These are phyloP conservation scores for Mentha longifolia DNA, from an alignment of 257 asterid genomes.

Conservation along the genomic window DNA sequence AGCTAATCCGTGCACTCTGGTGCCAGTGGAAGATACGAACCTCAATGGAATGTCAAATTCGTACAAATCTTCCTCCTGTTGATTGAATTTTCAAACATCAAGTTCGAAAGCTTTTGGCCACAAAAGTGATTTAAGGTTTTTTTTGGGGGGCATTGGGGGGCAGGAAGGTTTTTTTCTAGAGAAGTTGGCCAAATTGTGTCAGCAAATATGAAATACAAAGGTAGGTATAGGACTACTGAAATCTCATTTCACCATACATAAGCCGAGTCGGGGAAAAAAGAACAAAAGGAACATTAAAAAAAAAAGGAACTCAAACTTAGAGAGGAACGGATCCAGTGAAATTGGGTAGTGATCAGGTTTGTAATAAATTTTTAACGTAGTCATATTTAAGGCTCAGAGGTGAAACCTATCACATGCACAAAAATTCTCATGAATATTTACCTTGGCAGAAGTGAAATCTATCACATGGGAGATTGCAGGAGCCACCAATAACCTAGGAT, in stretches of 20 bases:
- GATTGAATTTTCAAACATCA: slow-evolving; percentile 2
- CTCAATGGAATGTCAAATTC: slow-evolving; percentile 87
- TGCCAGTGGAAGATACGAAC: slow-evolving; percentile 71
- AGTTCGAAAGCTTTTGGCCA: slow-evolving; percentile 1
- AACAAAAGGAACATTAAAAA: too few relatives aligned
- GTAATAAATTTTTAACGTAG: neutral
- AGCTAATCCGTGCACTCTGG: slow-evolving; percentile 96
- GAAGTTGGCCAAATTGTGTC: neutral
- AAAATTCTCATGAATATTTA: slow-evolving; percentile 26
- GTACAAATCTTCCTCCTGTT: slow-evolving; percentile 93
- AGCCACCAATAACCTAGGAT: slow-evolving; percentile 94
- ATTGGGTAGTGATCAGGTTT: neutral
- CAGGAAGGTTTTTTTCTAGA: neutral
- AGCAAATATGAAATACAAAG: neutral
- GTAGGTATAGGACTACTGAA: neutral
- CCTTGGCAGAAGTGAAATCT: slow-evolving; percentile 64
- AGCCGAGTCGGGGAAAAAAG: neutral
- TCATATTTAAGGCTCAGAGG: too few relatives aligned
- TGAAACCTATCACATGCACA: too few relatives aligned
- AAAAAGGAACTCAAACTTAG: neutral
- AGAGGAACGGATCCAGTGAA: neutral
- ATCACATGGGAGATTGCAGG: slow-evolving; percentile 89
- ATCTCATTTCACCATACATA: neutral
- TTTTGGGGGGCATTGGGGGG: neutral
- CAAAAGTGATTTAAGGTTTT: neutral